Evolutionary conservation across 768 basidiomycete genomes (phyloP).

Genomic region (Nevesoporus exiguus): DNA sequence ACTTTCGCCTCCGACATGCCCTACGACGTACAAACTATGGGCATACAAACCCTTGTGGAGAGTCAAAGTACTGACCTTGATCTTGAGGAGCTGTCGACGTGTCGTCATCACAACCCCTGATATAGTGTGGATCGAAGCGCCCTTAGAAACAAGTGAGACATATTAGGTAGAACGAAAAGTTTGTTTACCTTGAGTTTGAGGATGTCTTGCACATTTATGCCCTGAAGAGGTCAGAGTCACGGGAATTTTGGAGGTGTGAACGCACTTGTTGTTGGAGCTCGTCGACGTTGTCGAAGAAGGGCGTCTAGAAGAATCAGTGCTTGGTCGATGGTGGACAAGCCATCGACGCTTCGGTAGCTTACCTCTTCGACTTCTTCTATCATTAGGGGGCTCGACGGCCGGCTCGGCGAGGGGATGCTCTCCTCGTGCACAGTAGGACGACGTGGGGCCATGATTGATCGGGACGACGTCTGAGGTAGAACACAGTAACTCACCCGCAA

Average conservation of each 20-base stretch:
- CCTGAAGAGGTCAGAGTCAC: slow-evolving; percentile 42
- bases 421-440: slow-evolving; percentile 25
- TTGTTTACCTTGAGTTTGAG: slow-evolving; percentile 76
- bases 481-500: neutral
- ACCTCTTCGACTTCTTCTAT: slow-evolving; percentile 45
- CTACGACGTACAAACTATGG: slow-evolving; percentile 36
- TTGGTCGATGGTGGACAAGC: neutral
- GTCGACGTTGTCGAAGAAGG: slow-evolving; percentile 77
- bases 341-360: neutral
- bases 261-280: slow-evolving; percentile 79
- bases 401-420: slow-evolving; percentile 27
- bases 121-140: slow-evolving; percentile 79
- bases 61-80: slow-evolving; percentile 60
- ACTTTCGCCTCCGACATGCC: slow-evolving; percentile 97
- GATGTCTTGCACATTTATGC: slow-evolving; percentile 95
- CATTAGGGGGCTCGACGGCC: slow-evolving; percentile 21
- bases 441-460: slow-evolving; percentile 28
- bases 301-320: slow-evolving; percentile 34
- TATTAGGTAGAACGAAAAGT: neutral
- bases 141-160: slow-evolving; percentile 35
- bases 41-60: neutral
- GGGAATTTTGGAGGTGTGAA: slow-evolving; percentile 5
- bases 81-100: slow-evolving; percentile 83
- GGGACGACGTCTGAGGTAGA: neutral
- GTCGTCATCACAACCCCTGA: slow-evolving; percentile 92